Conservation (phyloP, 1,284 basidiomycete genomes). For the Phenoliferia sp. region DNA sequence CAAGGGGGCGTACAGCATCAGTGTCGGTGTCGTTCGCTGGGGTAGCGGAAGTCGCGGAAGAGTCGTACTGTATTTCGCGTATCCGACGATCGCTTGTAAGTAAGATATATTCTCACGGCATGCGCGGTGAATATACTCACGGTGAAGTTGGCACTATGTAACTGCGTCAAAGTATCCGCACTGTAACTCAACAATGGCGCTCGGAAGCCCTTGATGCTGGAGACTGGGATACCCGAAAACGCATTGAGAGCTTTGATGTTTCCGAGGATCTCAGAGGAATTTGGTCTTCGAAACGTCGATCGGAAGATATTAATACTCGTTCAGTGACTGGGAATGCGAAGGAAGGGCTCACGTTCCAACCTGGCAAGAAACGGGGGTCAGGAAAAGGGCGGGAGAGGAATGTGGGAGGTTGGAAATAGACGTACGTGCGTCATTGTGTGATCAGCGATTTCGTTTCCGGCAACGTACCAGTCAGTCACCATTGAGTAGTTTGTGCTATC, state of each 20-base stretch:
- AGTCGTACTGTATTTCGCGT: conserved; percentile 54
- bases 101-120: neutral
- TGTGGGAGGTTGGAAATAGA: conserved; percentile 42
- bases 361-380: no score
- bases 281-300: neutral
- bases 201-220: conserved; percentile 67
- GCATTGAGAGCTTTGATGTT: conserved; percentile 75
- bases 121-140: neutral
- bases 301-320: neutral
- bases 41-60: conserved; percentile 58
- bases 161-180: conserved; percentile 34
- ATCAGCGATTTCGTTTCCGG: conserved; percentile 81
- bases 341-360: neutral
- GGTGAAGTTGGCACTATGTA: conserved; percentile 23
- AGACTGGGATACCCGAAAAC: conserved; percentile 67
- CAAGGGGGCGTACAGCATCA: conserved; percentile 50
- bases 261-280: conserved; percentile 62
- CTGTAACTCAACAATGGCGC: conserved; percentile 71
- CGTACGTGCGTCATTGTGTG: conserved; percentile 73
- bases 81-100: neutral
- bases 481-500: conserved; percentile 32
- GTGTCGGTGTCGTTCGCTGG: conserved; percentile 64
- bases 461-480: conserved; percentile 68
- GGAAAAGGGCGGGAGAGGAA: neutral
- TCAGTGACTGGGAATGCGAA: neutral